Percentiles rank a stretch among this genome's conserved stretches.
Conservation (phyloP, 257 asterid genomes). For the Oldenlandia corymbosa region DNA sequence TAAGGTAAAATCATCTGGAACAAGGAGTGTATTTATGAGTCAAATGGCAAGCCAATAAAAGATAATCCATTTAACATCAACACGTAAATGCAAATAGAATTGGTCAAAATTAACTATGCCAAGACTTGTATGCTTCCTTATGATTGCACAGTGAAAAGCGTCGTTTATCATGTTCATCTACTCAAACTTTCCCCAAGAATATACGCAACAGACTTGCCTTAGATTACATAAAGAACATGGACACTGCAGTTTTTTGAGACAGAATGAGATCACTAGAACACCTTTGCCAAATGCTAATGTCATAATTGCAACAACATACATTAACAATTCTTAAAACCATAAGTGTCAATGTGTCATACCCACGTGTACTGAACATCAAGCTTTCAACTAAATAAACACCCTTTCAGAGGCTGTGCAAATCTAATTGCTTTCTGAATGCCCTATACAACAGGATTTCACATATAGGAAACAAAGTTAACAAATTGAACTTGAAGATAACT, state of each 20-base stretch:
- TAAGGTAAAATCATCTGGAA: conserved; percentile 63
- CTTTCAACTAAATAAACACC: background rate
- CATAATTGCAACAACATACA: background rate
- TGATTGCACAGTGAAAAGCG: too few species aligned
- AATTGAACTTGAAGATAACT: background rate
- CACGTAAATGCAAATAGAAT: background rate
- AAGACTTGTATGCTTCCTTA: background rate
- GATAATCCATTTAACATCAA: background rate
- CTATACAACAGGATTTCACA: background rate
- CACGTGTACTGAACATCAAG: background rate
- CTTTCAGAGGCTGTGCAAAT: background rate
- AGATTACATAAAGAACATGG: background rate
- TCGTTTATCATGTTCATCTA: too few species aligned
- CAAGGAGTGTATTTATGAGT: conserved; percentile 3
- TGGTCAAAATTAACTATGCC: background rate
- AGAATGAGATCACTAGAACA: background rate
- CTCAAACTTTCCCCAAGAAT: background rate
- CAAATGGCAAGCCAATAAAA: conserved; percentile 7
- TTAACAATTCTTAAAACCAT: background rate
- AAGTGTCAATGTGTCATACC: background rate
- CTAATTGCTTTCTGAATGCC: background rate
- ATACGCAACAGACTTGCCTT: background rate
- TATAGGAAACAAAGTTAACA: background rate
- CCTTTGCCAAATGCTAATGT: background rate
- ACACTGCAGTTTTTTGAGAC: background rate